Evolutionary conservation across 768 basidiomycete species (phyloP).

Genomic region (Tephrocybe sp.): DNA sequence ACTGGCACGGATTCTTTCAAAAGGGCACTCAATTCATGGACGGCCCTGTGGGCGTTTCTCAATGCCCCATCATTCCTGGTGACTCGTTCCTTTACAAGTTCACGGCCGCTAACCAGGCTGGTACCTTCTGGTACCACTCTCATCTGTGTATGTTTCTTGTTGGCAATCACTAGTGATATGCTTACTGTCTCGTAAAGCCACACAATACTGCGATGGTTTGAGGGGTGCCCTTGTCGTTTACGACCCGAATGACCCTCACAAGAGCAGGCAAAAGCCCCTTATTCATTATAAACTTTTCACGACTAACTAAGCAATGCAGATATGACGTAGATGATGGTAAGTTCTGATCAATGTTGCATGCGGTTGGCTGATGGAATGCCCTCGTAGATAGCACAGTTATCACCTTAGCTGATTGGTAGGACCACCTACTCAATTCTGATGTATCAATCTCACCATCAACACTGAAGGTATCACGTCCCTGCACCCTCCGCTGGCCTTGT

Average conservation of each 20-base stretch:
- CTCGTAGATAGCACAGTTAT: slow-evolving; percentile 40
- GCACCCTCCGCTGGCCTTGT: slow-evolving; percentile 10
- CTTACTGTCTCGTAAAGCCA: slow-evolving; percentile 26
- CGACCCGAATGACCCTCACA: slow-evolving; percentile 35
- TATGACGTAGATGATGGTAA: slow-evolving; percentile 31
- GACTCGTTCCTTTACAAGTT: slow-evolving; percentile 41
- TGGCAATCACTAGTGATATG: neutral
- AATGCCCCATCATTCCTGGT: slow-evolving; percentile 39
- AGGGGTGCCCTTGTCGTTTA: slow-evolving; percentile 36
- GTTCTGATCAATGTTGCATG: neutral
- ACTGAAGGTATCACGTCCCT: slow-evolving; percentile 24
- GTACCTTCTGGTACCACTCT: slow-evolving; percentile 32
- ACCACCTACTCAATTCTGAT: neutral
- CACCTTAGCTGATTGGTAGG: slow-evolving; percentile 38
- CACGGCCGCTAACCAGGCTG: slow-evolving; percentile 19
- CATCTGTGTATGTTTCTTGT: slow-evolving; percentile 25
- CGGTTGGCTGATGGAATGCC: neutral
- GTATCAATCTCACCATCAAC: neutral
- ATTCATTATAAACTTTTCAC: neutral
- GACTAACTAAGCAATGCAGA: neutral
- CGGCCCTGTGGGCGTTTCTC: slow-evolving; percentile 35
- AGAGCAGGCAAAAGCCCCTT: slow-evolving; percentile 5
- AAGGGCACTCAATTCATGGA: slow-evolving; percentile 30
- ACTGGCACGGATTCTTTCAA: slow-evolving; percentile 52
- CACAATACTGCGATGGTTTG: slow-evolving; percentile 50